Evolutionary conservation across 805 yeast genomes (phyloP), one percentile per base, ranked within the genome.

Genomic region (Yamadazyma paraphyllophila): DNA sequence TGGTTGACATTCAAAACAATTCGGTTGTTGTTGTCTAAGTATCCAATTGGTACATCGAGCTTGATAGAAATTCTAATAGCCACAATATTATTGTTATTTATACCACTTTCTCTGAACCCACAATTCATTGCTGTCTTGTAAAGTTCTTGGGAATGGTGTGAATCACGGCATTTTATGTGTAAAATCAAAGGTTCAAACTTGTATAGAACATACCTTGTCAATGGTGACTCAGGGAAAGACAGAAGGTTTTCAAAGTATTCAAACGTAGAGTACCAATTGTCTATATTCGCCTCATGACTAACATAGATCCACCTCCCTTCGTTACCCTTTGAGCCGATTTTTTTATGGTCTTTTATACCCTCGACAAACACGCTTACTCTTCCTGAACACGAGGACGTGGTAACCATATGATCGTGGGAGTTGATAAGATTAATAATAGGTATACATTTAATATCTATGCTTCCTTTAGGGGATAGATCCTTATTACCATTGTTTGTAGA

Each of bases 351-450:
- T 54, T 87, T 86, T 8, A 65, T 62, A 2, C 96, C 96, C 58
- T 88, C 96, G 1, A 85, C 66, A 59, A 85, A 89, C 0, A 89
- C 89, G 46, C 92, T 82, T 1, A 88, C 83, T 56, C 96, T 70
- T 2, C 96, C 96, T 0, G 96, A 87, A 53, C 96, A 89, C 13
- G 94, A 83, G 1, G 95, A 86, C 0, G 96, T 89, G 2, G 96
- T 88, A 9, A 89, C 94, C 81, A 85, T 76, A 51, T 84, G 81
- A 0, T 64, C 56, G 53, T 80, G 78, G 2, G 74, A 53, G 57
- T 89, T 89, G 54, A 89, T 83, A 12, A 82, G 59, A 12, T 78
- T 63, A 49, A 89, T 87, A 14, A 89, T 73, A 2, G 96, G 96
- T 10, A 83, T 57, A 55, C 95, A 83, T 15, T 77, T 67, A 40